Base-by-base conservation (phyloP, 495 filamentous ascomycete genomes). In the Xylaria flabelliformis region DNA sequence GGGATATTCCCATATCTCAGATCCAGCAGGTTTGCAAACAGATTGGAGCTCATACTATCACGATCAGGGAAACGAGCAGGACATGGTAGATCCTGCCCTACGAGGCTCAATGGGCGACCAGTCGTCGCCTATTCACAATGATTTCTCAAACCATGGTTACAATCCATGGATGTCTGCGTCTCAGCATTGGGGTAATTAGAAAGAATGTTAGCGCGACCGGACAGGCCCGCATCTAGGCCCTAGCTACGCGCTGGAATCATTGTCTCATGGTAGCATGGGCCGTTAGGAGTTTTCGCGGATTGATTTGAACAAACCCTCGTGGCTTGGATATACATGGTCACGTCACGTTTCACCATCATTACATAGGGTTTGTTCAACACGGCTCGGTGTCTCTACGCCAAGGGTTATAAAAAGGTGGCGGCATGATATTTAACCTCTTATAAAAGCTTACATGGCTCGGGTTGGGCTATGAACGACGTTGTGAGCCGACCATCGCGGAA, bases 181-280 rank as follows among this genome's bases (percentile, higher is more conserved):
- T 34, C 77, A 79, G 59, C 75, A 77, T 71, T 79, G 77, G 77
- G 41, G 75, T 59, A 78, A 78, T 76, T 79, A 79, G 58, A 32
- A 39, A 26, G 21, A 63, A 46, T 44, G 51, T 46, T 5, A 42
- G 68, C 68, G 41, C 58, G 24, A 59, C 46, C 24, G 46, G 56
- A 41, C 46, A 64, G 26, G 48, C 59, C 32, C 50, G 19, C 17
- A 15, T 56, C 19, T 44, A 36, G 48, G 29, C 39, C 39, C 46
- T 53, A 53, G 50, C 48, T 29, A 26, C 53, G 53, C 41, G 58
- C 58, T 63, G 46, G 24, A 66, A 24, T 50, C 50, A 59, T 51
- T 67, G 48, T 42, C n/a, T 67, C 63, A 59, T 67, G 70, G 41
- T 41, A 71, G 46, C 69, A 51, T 9, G 26, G 46, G 48, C 48